Base-by-base conservation (phyloP, 2,329 filamentous ascomycete genomes). In the Colletotrichum horii region DNA sequence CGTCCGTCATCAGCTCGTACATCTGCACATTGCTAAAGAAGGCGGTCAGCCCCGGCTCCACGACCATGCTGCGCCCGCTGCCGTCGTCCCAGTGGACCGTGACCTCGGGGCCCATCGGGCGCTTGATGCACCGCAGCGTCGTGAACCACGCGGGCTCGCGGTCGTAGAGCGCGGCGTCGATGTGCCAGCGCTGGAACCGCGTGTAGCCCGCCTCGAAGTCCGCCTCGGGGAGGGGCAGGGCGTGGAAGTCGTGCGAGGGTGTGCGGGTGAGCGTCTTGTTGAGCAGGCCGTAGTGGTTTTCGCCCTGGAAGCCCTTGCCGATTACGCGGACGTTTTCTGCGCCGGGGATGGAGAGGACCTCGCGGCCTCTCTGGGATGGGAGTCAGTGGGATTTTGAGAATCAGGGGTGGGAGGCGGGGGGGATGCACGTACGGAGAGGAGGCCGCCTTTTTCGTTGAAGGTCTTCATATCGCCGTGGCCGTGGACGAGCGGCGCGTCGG, bases 141-240 rank as follows among this genome's bases (percentile, higher is more conserved):
- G 85, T 87, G 77, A 87, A 87, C 81, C 83, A 85, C 2, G 85
- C 83, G 0, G 85, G 85, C 32, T 87, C 83, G 7, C 83, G 81
- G 4, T 77, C 83, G 75, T 87, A 87, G 3, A 88, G 80, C 2
- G 86, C 85, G 9, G 85, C 87, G 74, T 89, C 87, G n/a, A 88
- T 86, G 74, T 88, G 87, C 87, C 87, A 88, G 30, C 85, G 81
- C 62, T 88, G 86, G 74, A 88, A 88, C 22, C 87, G 85, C 1
- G 85, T 87, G 58, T 86, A 82, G 12, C 87, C 86, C 7, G 80
- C 77, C 3, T 82, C 77, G 71, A 87, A 87, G 6, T 86, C 83
- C 2, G 81, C 80, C 8, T 79, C 70, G 1, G 80, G 70, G 14
- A 85, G 81, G 15, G 80, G 77, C 7, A 82, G 79, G 8, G 80